Evolutionary conservation across 495 filamentous ascomycete genomes (phyloP), one percentile per base, ranked within the genome.

Genomic region (Aspergillus heteromorphus): DNA sequence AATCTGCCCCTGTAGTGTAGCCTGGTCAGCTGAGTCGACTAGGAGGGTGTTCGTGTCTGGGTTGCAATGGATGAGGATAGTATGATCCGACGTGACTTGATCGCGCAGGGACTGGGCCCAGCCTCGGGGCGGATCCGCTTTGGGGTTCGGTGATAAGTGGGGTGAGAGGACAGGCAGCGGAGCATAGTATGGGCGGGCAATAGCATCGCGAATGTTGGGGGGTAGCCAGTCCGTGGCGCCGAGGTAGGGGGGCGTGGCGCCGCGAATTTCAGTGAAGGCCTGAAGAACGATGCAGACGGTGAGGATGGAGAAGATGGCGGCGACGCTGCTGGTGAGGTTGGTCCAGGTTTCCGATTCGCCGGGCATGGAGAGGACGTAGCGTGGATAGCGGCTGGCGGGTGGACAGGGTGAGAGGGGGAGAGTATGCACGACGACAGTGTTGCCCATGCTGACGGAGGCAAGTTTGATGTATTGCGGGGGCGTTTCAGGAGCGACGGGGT

Each of bases 381-480:
- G 85, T 19, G 75, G 76, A 23, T 69, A 75, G 55, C 66, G 72
- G 54, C 72, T 79, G 36, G 59, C 71, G 56, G 60, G 68, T 47
- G 66, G 74, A 56, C 73, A 78, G 16, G 80, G 81, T 16, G 76
- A 78, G 21, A 98, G 82, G 0, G 89, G 84, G 56, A 97, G 73
- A 18, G 87, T 88, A 70, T 96, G 89, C 30, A 96, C 86, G 42
- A 91, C 84, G 41, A 91, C 81, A 8, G 87, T 92, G 67, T 91
- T 92, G 52, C 86, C 89, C 66, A 95, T 84, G 56, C 86, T 88
- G 43, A 89, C 85, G 45, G 88, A 93, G 16, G 91, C 92, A 6
- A 98, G 79, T 60, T 89, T 91, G 54, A 96, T 68, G 56, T 83
- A 79, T 54, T 87, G 81, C 9, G 77, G 77, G 20, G 66, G 69